A percentile compares a stretch with the other conserved stretches of the same genome.
phyloP scores from a whole-genome alignment of 805 yeast genomes.

The Candida jianshihensis region DNA sequence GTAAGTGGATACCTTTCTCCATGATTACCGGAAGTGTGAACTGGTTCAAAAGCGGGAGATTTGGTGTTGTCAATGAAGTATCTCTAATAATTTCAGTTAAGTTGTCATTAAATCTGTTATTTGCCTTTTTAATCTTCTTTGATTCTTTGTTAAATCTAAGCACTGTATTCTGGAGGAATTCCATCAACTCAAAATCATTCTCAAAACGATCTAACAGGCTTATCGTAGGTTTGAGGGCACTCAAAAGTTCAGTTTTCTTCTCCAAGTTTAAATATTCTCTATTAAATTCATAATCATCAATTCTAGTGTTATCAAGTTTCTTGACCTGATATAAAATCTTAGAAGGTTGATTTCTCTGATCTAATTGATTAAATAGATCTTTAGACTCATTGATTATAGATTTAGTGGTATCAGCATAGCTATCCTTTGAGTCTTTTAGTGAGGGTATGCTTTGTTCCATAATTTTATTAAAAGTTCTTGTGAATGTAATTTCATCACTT shows the following conservation, averaged over 20 bases:
- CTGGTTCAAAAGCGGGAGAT: conserved; percentile 9
- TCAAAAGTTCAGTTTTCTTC: background rate
- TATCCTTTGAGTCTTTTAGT: background rate
- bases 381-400: background rate
- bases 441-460: background rate
- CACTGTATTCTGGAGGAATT: background rate
- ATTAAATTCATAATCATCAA: background rate
- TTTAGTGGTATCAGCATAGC: background rate
- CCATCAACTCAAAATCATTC: background rate
- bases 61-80: conserved; percentile 2
- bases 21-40: conserved; percentile 11
- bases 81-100: conserved; percentile 1
- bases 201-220: background rate
- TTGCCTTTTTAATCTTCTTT: background rate
- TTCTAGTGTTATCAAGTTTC: no score
- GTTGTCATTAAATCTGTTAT: background rate
- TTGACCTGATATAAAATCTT: background rate
- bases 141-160: background rate
- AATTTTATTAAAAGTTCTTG: background rate
- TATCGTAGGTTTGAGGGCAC: background rate
- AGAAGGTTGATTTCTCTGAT: background rate
- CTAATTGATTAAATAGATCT: background rate
- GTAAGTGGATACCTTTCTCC: conserved; percentile 4
- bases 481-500: background rate
- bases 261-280: background rate